Base-by-base conservation (phyloP, 192 early-diverging fungal species). In the Backusella macrospora region DNA sequence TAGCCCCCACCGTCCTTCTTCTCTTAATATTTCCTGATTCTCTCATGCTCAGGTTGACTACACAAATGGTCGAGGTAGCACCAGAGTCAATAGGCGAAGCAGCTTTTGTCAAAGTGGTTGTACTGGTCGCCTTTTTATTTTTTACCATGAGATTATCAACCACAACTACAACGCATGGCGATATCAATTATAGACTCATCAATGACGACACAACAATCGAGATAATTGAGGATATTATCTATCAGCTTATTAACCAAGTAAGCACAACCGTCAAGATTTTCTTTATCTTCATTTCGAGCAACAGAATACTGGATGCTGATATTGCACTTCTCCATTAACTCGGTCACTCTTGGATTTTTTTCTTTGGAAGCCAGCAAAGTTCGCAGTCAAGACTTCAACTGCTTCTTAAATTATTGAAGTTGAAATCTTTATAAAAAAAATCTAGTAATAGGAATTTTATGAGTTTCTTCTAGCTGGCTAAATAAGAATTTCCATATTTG, bases 291-390 rank as follows among this genome's bases (percentile, higher is more conserved):
- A n/a, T 65, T 39, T 65, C 63, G 1, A 3, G 63, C 63, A 65
- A 40, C 34, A 65, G 63, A 3, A 39, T 12, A 34, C 1, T 9
- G 26, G 7, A 65, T 39, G 13, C 34, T 39, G 0, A 65, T 2
- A 38, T 65, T 65, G 37, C 63, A 65, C 37, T 39, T 34, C 16
- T 65, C 38, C 63, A n/a, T n/a, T n/a, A n/a, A n/a, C n/a, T n/a
- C n/a, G n/a, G n/a, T n/a, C n/a, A n/a, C n/a, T n/a, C n/a, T n/a
- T n/a, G n/a, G n/a, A n/a, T n/a, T n/a, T n/a, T n/a, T n/a, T 42
- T 42, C n/a, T n/a, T n/a, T n/a, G n/a, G n/a, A n/a, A n/a, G n/a
- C n/a, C n/a, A n/a, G n/a, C n/a, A n/a, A n/a, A n/a, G n/a, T n/a
- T n/a, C n/a, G n/a, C n/a, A n/a, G n/a, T n/a, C n/a, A n/a, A n/a